These are phyloP conservation scores for Penicillium flavigenum DNA, from an alignment of 495 filamentous ascomycete genomes.

Conservation along the genomic window DNA sequence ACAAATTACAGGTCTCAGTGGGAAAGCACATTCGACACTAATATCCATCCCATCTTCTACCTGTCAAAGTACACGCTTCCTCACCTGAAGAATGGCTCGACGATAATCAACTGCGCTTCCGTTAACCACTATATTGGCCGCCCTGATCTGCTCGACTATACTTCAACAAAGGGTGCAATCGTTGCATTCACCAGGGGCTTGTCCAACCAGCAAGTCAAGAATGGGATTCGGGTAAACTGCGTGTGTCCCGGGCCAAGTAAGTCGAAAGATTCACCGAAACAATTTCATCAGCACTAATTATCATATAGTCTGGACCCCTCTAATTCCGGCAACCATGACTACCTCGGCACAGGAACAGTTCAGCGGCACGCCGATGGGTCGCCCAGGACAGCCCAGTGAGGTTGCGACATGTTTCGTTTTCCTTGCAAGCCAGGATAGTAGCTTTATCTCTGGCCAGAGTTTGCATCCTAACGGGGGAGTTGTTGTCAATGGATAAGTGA, in stretches of 20 bases:
- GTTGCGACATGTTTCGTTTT: slow-evolving; percentile 83
- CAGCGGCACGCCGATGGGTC: slow-evolving; percentile 68
- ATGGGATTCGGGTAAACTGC: slow-evolving; percentile 77
- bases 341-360: slow-evolving; percentile 69
- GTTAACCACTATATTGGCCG: slow-evolving; percentile 81
- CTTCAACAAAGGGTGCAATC: slow-evolving; percentile 77
- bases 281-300: neutral
- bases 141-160: slow-evolving; percentile 82
- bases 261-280: neutral
- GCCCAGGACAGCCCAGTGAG: slow-evolving; percentile 75
- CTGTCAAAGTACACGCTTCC: slow-evolving; percentile 75
- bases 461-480: slow-evolving; percentile 70
- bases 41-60: slow-evolving; percentile 72
- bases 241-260: slow-evolving; percentile 70
- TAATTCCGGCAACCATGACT: slow-evolving; percentile 77
- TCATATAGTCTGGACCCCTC: slow-evolving; percentile 68
- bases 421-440: slow-evolving; percentile 72
- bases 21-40: slow-evolving; percentile 69
- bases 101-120: slow-evolving; percentile 80
- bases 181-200: slow-evolving; percentile 76
- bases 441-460: slow-evolving; percentile 53
- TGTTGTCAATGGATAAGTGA: slow-evolving; percentile 54
- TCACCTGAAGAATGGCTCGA: slow-evolving; percentile 68
- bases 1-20: slow-evolving; percentile 64
- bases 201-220: slow-evolving; percentile 68